phyloP scores from a whole-genome alignment of 2,329 filamentous ascomycete species.

The Endoconidiophora polonica region DNA sequence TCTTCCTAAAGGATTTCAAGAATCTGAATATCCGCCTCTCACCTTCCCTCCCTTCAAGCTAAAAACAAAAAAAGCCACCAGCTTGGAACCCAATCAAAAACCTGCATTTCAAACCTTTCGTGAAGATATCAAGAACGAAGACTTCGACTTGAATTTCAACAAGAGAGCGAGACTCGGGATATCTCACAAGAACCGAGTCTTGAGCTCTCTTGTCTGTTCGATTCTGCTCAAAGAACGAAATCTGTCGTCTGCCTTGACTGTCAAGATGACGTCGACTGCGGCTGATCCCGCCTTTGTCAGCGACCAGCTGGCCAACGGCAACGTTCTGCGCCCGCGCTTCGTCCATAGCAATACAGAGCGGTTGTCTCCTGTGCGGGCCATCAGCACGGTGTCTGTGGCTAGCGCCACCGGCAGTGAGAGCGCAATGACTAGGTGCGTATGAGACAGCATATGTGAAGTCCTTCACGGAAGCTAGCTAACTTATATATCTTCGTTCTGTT shows the following conservation, averaged over 20 bases:
- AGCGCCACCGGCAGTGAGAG: conserved; percentile 7
- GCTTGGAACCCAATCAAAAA: neutral
- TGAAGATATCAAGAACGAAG: neutral
- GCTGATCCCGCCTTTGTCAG: neutral
- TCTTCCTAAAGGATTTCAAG: neutral
- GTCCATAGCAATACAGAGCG: neutral
- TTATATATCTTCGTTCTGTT: neutral
- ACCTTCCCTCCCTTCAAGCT: too few relatives aligned
- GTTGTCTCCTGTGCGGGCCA: conserved; percentile 3
- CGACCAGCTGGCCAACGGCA: conserved; percentile 1
- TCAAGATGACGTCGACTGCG: conserved; percentile 8
- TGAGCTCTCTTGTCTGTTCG: too few relatives aligned
- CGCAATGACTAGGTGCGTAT: conserved; percentile 6
- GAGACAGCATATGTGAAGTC: neutral
- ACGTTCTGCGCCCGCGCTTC: conserved; percentile 3
- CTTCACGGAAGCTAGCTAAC: neutral
- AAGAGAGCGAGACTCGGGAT: neutral
- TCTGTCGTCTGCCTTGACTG: neutral
- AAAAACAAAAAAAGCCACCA: neutral
- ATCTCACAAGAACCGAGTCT: neutral
- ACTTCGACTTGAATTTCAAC: neutral
- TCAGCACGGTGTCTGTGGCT: conserved; percentile 2
- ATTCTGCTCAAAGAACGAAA: neutral
- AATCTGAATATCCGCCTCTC: neutral
- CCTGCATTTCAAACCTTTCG: neutral